Conservation (phyloP, 2,329 filamentous ascomycete genomes). For the Fusarium irregulare region DNA sequence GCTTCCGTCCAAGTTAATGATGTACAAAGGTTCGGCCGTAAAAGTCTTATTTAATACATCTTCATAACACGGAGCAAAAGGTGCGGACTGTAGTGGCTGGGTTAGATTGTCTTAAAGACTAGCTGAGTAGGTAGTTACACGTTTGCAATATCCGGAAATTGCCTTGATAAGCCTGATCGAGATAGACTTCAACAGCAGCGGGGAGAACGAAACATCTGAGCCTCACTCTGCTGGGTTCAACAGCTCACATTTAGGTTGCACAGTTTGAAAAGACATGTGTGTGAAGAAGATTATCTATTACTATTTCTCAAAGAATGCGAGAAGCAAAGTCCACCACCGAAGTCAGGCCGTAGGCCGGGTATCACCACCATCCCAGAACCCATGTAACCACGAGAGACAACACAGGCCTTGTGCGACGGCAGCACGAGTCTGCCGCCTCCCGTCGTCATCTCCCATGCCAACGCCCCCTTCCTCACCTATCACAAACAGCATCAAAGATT, state of each 20-base stretch:
- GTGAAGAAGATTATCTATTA: constrained; percentile 48
- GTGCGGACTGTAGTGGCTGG: not conserved
- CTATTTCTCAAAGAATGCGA: constrained; percentile 48
- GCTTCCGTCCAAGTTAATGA: too few species aligned
- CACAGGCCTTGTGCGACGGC: constrained; percentile 8
- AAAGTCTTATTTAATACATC: not conserved
- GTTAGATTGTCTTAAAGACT: not conserved
- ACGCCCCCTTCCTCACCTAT: constrained; percentile 20
- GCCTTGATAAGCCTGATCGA: not conserved
- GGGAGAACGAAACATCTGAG: not conserved
- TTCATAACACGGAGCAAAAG: not conserved
- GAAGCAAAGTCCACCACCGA: constrained; percentile 44
- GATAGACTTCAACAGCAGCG: not conserved
- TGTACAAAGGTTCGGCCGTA: not conserved
- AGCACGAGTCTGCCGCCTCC: constrained; percentile 22
- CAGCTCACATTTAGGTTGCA: not conserved
- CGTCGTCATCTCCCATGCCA: constrained; percentile 23
- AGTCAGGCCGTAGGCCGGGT: constrained; percentile 42
- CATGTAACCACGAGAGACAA: constrained; percentile 28
- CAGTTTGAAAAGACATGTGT: not conserved
- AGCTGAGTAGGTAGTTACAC: not conserved
- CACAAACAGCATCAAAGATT: constrained; percentile 35
- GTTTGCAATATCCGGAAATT: not conserved
- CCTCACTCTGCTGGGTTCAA: not conserved
- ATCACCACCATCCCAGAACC: constrained; percentile 42